phyloP scores from a whole-genome alignment of 2,329 filamentous ascomycete species.

The Zopfia rhizophila region DNA sequence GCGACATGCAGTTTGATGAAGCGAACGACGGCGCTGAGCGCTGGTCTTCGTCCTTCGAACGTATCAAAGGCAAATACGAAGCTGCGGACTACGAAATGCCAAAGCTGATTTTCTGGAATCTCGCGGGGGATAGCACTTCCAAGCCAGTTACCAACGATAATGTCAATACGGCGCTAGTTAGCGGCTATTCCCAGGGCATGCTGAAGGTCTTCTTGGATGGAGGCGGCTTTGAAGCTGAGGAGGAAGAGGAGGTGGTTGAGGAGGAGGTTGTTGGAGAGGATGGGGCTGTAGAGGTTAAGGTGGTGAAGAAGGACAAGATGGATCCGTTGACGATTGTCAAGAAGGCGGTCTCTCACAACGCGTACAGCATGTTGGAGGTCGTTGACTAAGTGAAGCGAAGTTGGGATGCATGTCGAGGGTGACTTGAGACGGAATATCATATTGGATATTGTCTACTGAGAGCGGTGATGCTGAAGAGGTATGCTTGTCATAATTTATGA shows the following conservation, averaged over 20 bases:
- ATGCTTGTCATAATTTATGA: too few relatives aligned
- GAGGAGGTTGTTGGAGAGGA: conserved; percentile 43
- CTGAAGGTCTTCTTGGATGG: conserved; percentile 67
- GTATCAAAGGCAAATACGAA: conserved; percentile 59
- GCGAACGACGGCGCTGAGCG: conserved; percentile 31
- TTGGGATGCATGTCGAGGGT: too few relatives aligned
- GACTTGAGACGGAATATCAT: too few relatives aligned
- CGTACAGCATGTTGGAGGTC: conserved; percentile 66
- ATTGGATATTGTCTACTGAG: too few relatives aligned
- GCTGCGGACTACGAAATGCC: conserved; percentile 67
- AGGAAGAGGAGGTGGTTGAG: conserved; percentile 51
- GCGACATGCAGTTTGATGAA: conserved; percentile 69
- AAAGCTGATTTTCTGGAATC: conserved; percentile 70
- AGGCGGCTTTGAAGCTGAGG: conserved; percentile 57
- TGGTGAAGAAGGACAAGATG: conserved; percentile 53
- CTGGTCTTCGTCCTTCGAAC: conserved; percentile 62
- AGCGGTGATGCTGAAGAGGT: too few relatives aligned
- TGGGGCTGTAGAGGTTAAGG: conserved; percentile 35
- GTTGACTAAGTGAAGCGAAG: conserved; percentile 65
- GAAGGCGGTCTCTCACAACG: conserved; percentile 64
- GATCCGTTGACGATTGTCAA: conserved; percentile 59
- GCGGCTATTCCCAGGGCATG: conserved; percentile 67
- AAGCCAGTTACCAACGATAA: conserved; percentile 63
- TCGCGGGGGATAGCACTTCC: conserved; percentile 59
- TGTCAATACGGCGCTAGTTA: conserved; percentile 61